Base-by-base conservation (phyloP, 257 asterid genomes). In the Eustoma russellianum region DNA sequence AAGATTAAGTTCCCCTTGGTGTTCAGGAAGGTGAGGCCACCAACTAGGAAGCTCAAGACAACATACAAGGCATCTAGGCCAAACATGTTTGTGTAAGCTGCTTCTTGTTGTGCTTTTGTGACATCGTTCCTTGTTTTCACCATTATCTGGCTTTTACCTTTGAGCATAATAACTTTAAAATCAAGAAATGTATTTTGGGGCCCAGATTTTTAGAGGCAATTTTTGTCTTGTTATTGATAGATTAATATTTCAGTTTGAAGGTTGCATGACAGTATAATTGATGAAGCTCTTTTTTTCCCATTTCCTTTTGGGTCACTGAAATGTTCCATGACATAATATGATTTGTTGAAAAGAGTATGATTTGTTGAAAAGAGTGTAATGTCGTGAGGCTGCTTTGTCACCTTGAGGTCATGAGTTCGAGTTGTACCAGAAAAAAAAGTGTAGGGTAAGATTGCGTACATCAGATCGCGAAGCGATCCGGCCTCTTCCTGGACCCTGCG, bases 1-100 rank as follows among this genome's bases (percentile, higher is more conserved):
- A 83, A 81, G 56, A 87, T 87, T 66, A 78, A 76, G 88, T 88
- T 88, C 70, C 96, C 94, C 0, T 55, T 88, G 81, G 77, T 88
- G 72, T 70, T 71, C 57, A 79, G 68, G 79, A 82, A 80, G 74
- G 93, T 80, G 53, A 80, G 93, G 79, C 85, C 93, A n/a, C 93
- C 88, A 5, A 56, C 78, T 14, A 69, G 93, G 70, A 83, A 79
- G 83, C 85, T 83, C 47, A 83, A 77, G 81, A 83, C 93, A 34
- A 83, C 93, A 2, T 83, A 77, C 77, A 83, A 83, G 83, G 88
- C 93, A 53, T 33, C 85, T 30, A 73, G 75, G 62, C 92, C 87
- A 9, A 83, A 83, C 64, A 56, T 83, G 54, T 83, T 83, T 54
- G 66, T 77, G 78, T 83, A 79, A 67, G 46, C 48, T 61, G 61